Evolutionary conservation across 495 filamentous ascomycete genomes (phyloP), one percentile per base, ranked within the genome.

Genomic region (Peziza echinospora): DNA sequence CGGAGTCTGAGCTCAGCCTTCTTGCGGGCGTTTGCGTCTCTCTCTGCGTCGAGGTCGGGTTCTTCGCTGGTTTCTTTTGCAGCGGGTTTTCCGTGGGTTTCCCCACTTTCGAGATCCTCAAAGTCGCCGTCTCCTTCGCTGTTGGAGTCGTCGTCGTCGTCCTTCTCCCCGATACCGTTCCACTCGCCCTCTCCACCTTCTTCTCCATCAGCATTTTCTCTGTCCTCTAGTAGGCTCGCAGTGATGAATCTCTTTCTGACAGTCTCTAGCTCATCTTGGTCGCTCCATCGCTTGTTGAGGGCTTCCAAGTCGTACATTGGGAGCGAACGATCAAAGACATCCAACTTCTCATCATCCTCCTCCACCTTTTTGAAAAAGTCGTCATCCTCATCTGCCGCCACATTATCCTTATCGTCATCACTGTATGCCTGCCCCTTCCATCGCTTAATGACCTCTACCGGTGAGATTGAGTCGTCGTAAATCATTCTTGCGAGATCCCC

Each of bases 1-100:
- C 91, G 75, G 10, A 92, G 71, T 52, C 83, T 85, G 28, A 97
- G 68, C 59, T 96, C 91, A 63, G 93, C 89, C 62, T 96, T 97
- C 54, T 77, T 72, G 46, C 78, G 73, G 0, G 89, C 89, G 55
- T 96, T 97, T 55, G 72, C 80, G 55, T 84, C 83, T 48, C 89
- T 79, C 62, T 97, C 89, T 2, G 77, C 80, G 58, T 84, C 81
- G 22, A 91, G 56, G 25, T 72, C 71, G 8, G 62, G 53, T 10
- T 65, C 57, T 48, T 60, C 52, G 13, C 13, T 5, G 13, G 30
- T 37, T n/a, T n/a, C n/a, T n/a, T 34, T 34, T 23, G n/a, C 54
- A 52, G 41, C n/a, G 19, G 11, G 13, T n/a, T 42, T 21, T 23
- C 64, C 42, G 24, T 69, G 59, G 21, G 71, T 65, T 50, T 84